A percentile compares a stretch with the other conserved stretches of the same genome.
Evolutionary conservation across 768 basidiomycete genomes (phyloP).

Genomic region (Candolleomyces eurysporus): DNA sequence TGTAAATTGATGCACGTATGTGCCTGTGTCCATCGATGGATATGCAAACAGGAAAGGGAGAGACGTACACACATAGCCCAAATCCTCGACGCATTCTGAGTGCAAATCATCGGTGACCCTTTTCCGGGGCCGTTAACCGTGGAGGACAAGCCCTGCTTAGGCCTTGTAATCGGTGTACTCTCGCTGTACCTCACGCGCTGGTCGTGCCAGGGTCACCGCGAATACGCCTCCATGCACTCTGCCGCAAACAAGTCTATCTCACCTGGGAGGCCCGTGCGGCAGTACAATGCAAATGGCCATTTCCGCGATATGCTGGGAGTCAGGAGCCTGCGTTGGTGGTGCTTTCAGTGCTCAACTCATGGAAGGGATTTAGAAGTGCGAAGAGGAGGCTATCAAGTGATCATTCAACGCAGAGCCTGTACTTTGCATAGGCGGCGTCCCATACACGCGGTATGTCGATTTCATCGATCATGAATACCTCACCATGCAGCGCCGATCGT

Average conservation of each 20-base stretch:
- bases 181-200: too few relatives aligned
- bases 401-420: slow-evolving; percentile 73
- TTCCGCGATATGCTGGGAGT: slow-evolving; percentile 82
- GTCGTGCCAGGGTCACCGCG: too few relatives aligned
- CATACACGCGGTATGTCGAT: slow-evolving; percentile 46
- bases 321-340: slow-evolving; percentile 93
- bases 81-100: slow-evolving; percentile 76
- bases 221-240: too few relatives aligned
- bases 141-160: too few relatives aligned
- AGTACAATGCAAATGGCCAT: too few relatives aligned
- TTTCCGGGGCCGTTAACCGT: too few relatives aligned
- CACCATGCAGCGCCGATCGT: slow-evolving; percentile 89
- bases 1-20: too few relatives aligned
- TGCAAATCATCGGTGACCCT: slow-evolving; percentile 74
- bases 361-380: slow-evolving; percentile 53
- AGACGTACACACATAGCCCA: slow-evolving; percentile 72
- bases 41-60: too few relatives aligned
- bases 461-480: slow-evolving; percentile 59
- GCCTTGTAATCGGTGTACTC: too few relatives aligned
- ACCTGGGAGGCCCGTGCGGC: too few relatives aligned
- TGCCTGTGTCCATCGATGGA: too few relatives aligned
- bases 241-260: too few relatives aligned
- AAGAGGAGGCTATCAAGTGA: slow-evolving; percentile 41
- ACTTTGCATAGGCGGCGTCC: slow-evolving; percentile 60
- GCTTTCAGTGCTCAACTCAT: slow-evolving; percentile 85